Base-by-base conservation (phyloP, 192 early-diverging fungal species). In the Backusella parvicylindrica region DNA sequence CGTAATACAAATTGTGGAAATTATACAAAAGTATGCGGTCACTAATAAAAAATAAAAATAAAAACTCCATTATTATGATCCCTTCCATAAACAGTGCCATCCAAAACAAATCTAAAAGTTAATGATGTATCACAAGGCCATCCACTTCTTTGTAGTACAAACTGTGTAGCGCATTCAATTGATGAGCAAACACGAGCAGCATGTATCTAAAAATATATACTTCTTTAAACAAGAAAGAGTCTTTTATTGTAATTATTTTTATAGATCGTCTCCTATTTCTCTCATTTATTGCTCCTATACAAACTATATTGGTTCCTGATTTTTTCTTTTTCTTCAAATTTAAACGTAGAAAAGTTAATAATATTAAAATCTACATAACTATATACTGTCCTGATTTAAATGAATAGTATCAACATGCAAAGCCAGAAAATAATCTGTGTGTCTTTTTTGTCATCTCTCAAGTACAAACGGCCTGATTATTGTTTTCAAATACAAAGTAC, bases 41-140 rank as follows among this genome's bases (percentile, higher is more conserved):
- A 60, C 53, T 13, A 28, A 60, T 41, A 41, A 41, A 13, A n/a
- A 41, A 41, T 41, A 50, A 8, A 23, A 56, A 56, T 7, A 56
- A 56, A 56, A 60, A 60, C 12, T 28, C 21, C 53, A 60, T 28
- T 60, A 28, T 23, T 60, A 60, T 60, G 53, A 60, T 60, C 53
- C 28, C 53, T 60, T 60, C 53, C 53, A 60, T 60, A 60, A 60
- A 60, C 21, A 60, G 53, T 60, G 53, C 53, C 23, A 60, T 60
- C 53, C 53, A 60, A 60, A 60, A 60, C 53, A 60, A 60, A 60
- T 28, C 53, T 23, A 60, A 60, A 60, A 60, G 53, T 60, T 60
- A 60, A 60, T 60, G 53, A 60, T 60, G 53, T 60, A 60, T 60
- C 53, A 60, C 53, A 60, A 60, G 53, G 23, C 23, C 53, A 28